phyloP scores from a whole-genome alignment of 305 asterid genomes.

The Fraxinus latifolia region DNA sequence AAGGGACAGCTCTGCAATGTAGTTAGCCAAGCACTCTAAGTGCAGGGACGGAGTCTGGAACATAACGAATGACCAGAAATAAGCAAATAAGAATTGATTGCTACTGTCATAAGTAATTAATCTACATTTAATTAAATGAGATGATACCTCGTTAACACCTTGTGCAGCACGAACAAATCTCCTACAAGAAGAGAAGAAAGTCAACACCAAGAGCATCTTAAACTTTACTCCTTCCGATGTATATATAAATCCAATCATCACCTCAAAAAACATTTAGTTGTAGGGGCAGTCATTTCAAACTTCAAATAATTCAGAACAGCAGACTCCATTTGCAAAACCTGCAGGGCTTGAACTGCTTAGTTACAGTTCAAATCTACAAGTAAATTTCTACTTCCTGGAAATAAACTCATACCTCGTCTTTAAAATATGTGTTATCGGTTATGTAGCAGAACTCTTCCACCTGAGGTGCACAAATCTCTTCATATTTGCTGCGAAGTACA shows the following conservation, averaged over 20 bases:
- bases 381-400: background rate
- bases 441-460: constrained; percentile 44
- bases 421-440: constrained; percentile 40
- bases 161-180: constrained; percentile 55
- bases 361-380: background rate
- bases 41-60: constrained; percentile 32
- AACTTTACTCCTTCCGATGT: background rate
- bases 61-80: background rate
- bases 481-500: constrained; percentile 48
- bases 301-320: constrained; percentile 41
- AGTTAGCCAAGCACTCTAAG: constrained; percentile 47
- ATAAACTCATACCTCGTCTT: constrained; percentile 45
- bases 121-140: background rate
- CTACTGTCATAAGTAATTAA: background rate
- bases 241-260: background rate
- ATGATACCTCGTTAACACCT: constrained; percentile 39
- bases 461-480: constrained; percentile 50
- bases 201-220: background rate
- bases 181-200: constrained; percentile 18
- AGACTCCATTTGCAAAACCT: constrained; percentile 50
- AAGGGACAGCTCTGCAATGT: constrained; percentile 52
- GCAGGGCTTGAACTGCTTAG: constrained; percentile 8
- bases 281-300: constrained; percentile 55
- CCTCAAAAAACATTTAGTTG: constrained; percentile 45
- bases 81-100: background rate